These are phyloP conservation scores for Tagetes erecta DNA, from an alignment of 129 eudicot species.

Conservation along the genomic window DNA sequence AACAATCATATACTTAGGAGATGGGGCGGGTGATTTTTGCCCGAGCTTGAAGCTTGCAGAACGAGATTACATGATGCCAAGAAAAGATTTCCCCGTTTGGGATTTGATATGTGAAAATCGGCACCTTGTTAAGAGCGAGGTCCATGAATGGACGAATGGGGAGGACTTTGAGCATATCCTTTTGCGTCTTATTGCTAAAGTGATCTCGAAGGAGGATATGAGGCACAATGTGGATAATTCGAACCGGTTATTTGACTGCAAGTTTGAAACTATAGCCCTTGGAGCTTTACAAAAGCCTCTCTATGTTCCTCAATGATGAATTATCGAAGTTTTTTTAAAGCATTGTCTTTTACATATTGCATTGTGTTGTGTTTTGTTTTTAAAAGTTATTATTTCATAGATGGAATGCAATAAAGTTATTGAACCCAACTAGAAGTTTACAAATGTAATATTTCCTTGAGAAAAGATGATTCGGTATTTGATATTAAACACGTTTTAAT, in stretches of 20 bases:
- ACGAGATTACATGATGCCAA: conserved; percentile 76
- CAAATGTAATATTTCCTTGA: neutral
- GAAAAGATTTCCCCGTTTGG: conserved; percentile 81
- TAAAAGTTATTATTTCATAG: no score
- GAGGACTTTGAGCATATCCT: conserved; percentile 49
- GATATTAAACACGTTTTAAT: no score
- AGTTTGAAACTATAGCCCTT: conserved; percentile 41
- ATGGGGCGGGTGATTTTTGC: conserved; percentile 81
- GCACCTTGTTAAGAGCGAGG: conserved; percentile 35
- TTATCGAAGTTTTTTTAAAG: neutral
- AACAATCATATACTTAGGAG: conserved; percentile 65
- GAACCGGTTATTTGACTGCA: conserved; percentile 47
- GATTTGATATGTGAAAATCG: conserved; percentile 59
- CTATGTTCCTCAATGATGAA: conserved; percentile 41
- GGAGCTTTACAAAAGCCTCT: conserved; percentile 49
- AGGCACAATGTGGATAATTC: neutral
- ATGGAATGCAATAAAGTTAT: neutral
- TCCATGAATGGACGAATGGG: conserved; percentile 71
- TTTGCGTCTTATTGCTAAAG: conserved; percentile 29
- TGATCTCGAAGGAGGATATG: conserved; percentile 20
- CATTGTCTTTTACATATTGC: neutral
- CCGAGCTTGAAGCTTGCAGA: conserved; percentile 62
- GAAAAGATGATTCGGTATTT: no score
- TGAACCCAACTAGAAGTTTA: neutral
- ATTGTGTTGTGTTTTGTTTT: neutral